These are phyloP conservation scores for Pisolithus albus DNA, from an alignment of 768 basidiomycete genomes.

Conservation along the genomic window DNA sequence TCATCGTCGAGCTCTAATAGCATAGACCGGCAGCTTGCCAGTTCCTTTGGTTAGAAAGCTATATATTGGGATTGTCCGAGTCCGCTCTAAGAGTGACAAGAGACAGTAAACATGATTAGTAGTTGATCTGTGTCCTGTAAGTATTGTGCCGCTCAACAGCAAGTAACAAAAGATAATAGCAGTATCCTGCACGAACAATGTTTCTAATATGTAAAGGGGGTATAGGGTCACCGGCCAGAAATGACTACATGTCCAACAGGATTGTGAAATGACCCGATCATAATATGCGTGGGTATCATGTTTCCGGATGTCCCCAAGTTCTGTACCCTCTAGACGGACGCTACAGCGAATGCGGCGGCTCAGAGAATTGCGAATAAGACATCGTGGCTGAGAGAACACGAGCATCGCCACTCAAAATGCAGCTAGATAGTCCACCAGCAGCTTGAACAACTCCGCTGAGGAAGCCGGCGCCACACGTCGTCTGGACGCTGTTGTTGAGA, in stretches of 20 bases:
- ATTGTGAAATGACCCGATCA: background rate
- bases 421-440: constrained; percentile 49
- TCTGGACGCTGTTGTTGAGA: constrained; percentile 45
- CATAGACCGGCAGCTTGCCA: too few relatives aligned
- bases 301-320: too few relatives aligned
- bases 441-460: constrained; percentile 60
- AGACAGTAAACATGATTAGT: too few relatives aligned
- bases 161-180: background rate
- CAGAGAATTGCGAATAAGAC: constrained; percentile 23
- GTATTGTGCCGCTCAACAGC: background rate
- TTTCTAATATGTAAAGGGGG: background rate
- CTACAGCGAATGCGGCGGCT: constrained; percentile 27
- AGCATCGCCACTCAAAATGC: constrained; percentile 28
- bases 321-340: constrained; percentile 6
- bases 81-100: background rate
- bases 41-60: too few relatives aligned
- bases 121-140: background rate
- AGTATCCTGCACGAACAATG: background rate
- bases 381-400: constrained; percentile 17
- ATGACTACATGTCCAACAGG: background rate
- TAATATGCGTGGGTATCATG: background rate
- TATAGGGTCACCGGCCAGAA: background rate
- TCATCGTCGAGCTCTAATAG: constrained; percentile 37
- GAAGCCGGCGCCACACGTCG: constrained; percentile 68
- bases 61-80: too few relatives aligned